Conservation (phyloP, 2,329 filamentous ascomycete genomes). For the Aspergillus sp. region DNA sequence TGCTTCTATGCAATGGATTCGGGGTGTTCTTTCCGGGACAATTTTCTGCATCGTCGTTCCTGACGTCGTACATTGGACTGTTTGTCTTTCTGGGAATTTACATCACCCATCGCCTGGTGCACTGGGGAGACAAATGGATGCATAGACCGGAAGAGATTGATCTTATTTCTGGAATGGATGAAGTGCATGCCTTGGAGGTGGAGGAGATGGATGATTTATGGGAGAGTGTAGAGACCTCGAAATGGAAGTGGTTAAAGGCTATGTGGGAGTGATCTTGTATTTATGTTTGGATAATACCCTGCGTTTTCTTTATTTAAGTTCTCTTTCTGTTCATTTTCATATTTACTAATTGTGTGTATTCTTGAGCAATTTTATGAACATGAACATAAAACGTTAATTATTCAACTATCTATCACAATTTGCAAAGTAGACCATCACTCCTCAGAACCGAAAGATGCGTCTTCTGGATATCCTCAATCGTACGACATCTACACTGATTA, state of each 20-base stretch:
- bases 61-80: slow-evolving; percentile 56
- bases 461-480: slow-evolving; percentile 11
- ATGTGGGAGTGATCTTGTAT: not conserved
- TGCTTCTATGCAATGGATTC: slow-evolving; percentile 4
- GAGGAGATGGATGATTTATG: not conserved
- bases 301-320: too few species aligned
- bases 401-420: slow-evolving; percentile 2
- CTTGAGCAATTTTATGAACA: too few species aligned
- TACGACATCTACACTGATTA: slow-evolving; percentile 5
- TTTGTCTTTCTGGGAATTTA: slow-evolving; percentile 47
- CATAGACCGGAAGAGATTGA: not conserved
- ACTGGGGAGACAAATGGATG: not conserved
- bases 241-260: not conserved
- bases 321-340: too few species aligned
- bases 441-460: slow-evolving; percentile 11
- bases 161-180: not conserved
- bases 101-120: slow-evolving; percentile 2
- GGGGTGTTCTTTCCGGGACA: slow-evolving; percentile 46
- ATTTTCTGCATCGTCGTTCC: slow-evolving; percentile 57
- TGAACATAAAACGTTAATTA: too few species aligned
- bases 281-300: not conserved
- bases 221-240: too few species aligned
- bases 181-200: not conserved
- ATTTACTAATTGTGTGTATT: too few species aligned
- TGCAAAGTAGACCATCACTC: slow-evolving; percentile 9